Evolutionary conservation across 2,329 filamentous ascomycete genomes (phyloP).

Genomic region (Magnaporthiopsis poae): DNA sequence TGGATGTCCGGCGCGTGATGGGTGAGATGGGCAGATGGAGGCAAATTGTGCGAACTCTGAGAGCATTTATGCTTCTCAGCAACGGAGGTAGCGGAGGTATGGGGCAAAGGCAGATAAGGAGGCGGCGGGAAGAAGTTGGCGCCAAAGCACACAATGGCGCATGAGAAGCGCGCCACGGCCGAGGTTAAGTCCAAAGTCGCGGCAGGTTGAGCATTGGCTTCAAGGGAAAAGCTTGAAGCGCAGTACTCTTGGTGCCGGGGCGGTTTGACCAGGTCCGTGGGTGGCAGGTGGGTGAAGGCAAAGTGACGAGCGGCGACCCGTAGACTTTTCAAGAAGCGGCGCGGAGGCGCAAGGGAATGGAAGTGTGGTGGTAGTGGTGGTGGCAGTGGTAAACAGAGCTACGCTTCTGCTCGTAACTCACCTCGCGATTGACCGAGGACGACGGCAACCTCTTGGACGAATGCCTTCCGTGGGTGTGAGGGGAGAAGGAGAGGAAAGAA

Average conservation of each 20-base stretch:
- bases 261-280: slow-evolving; percentile 31
- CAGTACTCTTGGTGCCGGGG: neutral
- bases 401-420: slow-evolving; percentile 17
- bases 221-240: neutral
- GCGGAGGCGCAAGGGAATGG: neutral
- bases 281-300: neutral
- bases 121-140: neutral
- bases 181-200: neutral
- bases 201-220: neutral
- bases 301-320: neutral
- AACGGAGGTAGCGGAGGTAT: neutral
- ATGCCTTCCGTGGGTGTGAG: slow-evolving; percentile 36
- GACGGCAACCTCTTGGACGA: slow-evolving; percentile 28
- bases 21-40: neutral
- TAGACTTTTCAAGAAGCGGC: neutral
- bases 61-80: neutral
- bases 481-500: slow-evolving; percentile 23
- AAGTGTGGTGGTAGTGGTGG: slow-evolving; percentile 10
- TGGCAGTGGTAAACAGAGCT: slow-evolving; percentile 16
- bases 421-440: slow-evolving; percentile 26
- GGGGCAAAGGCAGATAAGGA: neutral
- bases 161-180: neutral
- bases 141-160: neutral
- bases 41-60: neutral
- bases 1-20: neutral